Evolutionary conservation across 129 eudicot genomes (phyloP).

Genomic region (Pittosporum tobira): DNA sequence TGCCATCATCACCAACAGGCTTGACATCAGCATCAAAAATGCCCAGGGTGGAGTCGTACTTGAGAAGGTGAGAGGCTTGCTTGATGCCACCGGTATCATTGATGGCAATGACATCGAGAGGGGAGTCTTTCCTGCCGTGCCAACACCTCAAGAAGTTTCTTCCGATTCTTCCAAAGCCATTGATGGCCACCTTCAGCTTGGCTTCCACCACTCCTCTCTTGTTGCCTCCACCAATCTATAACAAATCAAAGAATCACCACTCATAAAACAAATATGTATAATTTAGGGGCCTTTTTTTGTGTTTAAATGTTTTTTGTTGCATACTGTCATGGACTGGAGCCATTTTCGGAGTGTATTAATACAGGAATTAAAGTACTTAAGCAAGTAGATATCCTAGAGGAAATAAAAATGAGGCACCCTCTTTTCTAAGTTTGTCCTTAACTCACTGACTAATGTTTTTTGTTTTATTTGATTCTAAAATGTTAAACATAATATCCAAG

Average conservation of each 20-base stretch:
- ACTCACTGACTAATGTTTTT: too few species aligned
- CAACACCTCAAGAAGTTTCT: constrained; percentile 98
- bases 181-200: constrained; percentile 86
- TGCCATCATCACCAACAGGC: constrained; percentile 58
- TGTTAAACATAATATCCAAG: too few species aligned
- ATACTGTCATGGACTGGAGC: too few species aligned
- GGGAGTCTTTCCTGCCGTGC: constrained; percentile 96
- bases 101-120: constrained; percentile 79
- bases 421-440: not conserved
- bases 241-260: not conserved
- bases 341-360: too few species aligned
- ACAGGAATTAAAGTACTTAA: too few species aligned
- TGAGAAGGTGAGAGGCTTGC: constrained; percentile 98
- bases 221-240: constrained; percentile 50
- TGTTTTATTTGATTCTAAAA: too few species aligned
- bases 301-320: too few species aligned
- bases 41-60: constrained; percentile 94
- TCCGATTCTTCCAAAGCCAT: constrained; percentile 95
- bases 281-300: too few species aligned
- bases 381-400: too few species aligned
- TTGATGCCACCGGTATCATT: constrained; percentile 98
- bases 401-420: too few species aligned
- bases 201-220: constrained; percentile 65
- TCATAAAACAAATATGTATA: not conserved
- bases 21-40: constrained; percentile 92